A percentile compares a stretch with the other conserved stretches of the same genome.
phyloP scores from a whole-genome alignment of 805 yeast species.

The Metschnikowia cerradonensis region DNA sequence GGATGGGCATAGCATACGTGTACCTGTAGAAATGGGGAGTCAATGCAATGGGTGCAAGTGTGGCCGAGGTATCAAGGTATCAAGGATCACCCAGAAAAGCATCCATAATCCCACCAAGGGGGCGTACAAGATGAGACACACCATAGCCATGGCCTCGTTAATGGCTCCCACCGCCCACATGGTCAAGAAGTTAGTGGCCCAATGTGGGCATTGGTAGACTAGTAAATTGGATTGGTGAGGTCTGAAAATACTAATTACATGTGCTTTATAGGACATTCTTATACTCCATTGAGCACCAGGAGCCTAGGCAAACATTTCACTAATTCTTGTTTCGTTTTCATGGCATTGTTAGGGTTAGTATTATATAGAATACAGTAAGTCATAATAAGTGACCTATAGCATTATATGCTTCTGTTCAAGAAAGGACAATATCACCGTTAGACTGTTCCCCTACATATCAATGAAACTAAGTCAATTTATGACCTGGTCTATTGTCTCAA shows the following conservation, averaged over 20 bases:
- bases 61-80: conserved; percentile 65
- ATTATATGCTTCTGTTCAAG: no score
- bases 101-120: conserved; percentile 71
- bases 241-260: no score
- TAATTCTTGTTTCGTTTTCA: conserved; percentile 55
- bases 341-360: conserved; percentile 23
- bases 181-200: conserved; percentile 65
- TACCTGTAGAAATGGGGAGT: conserved; percentile 54
- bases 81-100: conserved; percentile 62
- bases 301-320: conserved; percentile 54
- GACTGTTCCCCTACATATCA: no score
- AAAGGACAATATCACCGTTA: no score
- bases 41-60: conserved; percentile 61
- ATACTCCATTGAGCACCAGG: conserved; percentile 61
- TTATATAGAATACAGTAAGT: conserved; percentile 15
- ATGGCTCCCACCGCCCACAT: conserved; percentile 77
- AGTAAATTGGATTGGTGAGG: no score
- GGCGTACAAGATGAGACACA: conserved; percentile 52
- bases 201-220: conserved; percentile 23
- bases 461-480: no score
- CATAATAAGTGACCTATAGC: no score
- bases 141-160: conserved; percentile 58
- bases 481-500: no score
- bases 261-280: no score
- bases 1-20: conserved; percentile 68